Conservation (phyloP, 345 rosid genomes). For the Hibiscus trionum region DNA sequence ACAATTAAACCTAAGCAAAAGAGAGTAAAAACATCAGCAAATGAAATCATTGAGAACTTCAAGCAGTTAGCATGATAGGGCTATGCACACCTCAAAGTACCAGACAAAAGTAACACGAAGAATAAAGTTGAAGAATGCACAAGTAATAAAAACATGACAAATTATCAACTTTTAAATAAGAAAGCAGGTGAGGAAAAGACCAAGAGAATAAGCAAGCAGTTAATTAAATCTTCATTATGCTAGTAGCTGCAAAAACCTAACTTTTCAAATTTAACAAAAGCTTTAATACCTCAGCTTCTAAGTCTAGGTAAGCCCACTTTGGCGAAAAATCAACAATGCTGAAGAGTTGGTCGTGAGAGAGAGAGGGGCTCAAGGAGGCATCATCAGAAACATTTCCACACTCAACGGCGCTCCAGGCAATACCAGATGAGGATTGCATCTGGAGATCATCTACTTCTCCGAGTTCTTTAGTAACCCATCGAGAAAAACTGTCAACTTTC, state of each 20-base stretch:
- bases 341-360: conserved; percentile 80
- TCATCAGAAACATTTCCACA: conserved; percentile 56
- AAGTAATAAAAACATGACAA: neutral
- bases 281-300: conserved; percentile 59
- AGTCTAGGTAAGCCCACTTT: conserved; percentile 53
- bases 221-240: neutral
- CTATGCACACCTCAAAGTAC: neutral
- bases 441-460: conserved; percentile 71
- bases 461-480: conserved; percentile 67
- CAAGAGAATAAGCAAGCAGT: neutral
- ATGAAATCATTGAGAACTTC: neutral
- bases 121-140: neutral
- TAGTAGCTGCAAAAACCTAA: neutral
- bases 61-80: too few relatives aligned
- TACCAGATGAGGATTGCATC: conserved; percentile 56
- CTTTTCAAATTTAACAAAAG: neutral
- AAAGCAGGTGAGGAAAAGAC: neutral
- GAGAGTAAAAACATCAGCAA: neutral
- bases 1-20: too few relatives aligned
- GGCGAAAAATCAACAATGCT: conserved; percentile 75
- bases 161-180: neutral
- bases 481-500: conserved; percentile 86
- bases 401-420: conserved; percentile 65
- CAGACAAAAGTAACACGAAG: neutral
- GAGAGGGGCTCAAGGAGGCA: conserved; percentile 66